Base-by-base conservation (phyloP, 2,329 filamentous ascomycete genomes). In the Chaetomium strumarium region DNA sequence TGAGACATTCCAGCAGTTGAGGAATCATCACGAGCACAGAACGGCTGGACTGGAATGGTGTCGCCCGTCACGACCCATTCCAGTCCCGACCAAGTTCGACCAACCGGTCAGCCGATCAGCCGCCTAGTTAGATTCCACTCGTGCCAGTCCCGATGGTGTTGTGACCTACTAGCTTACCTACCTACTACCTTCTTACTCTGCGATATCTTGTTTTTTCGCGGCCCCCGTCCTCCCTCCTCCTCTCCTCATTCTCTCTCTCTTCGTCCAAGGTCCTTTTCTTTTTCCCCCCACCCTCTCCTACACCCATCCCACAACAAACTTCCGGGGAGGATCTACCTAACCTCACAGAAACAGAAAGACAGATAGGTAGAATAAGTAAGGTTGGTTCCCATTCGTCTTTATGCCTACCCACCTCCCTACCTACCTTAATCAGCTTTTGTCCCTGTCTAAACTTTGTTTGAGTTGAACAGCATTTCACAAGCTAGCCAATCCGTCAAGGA, bases 11-110 rank as follows among this genome's bases (percentile, higher is more conserved):
- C 16, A 36, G 30, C 20, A 3, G 13, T 9, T 17, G 16, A 2
- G 29, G 8, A 42, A 30, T 33, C 24, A 9, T 9, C n/a, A 30
- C 30, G 20, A 45, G 14, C 34, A 51, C 19, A 41, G 33, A 29
- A 33, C 24, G 46, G 34, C 37, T 16, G 42, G 34, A 39, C 24
- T 51, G 57, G 55, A 58, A 60, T 61, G 58, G 42, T 30, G 62
- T 63, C 58, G 56, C 60, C 57, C 57, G 31, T 52, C 49, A 56
- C 62, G 36, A 65, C 63, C 36, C 62, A 65, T 66, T 64, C 64
- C 63, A 63, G 30, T n/a, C 46, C 46, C 34, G 47, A 30, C 29
- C 42, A 41, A 20, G 31, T 37, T 41, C 58, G 12, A n/a, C 29
- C 19, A 29, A 33, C 12, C 24, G 16, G n/a, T 16, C 33, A 10